These are phyloP conservation scores for Spathaspora hagerdaliae DNA, from an alignment of 805 yeast species.

Conservation along the genomic window DNA sequence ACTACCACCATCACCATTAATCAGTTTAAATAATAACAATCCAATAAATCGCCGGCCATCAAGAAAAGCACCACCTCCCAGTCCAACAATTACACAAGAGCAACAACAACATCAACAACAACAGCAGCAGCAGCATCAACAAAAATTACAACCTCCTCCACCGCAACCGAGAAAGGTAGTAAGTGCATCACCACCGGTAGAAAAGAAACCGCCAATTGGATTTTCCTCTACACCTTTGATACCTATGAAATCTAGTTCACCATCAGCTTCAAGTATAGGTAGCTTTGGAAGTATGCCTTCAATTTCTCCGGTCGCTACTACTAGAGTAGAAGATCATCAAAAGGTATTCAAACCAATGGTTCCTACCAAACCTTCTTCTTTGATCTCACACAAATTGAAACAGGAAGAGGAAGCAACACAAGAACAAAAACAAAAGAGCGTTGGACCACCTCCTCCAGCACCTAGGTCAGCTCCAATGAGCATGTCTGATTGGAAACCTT, in stretches of 20 bases:
- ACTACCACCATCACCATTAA: conserved; percentile 19
- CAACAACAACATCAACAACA: conserved; percentile 1
- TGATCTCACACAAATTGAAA: conserved; percentile 13
- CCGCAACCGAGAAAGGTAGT: not conserved
- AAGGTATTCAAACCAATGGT: conserved; percentile 25
- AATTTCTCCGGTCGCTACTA: not conserved
- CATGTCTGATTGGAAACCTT: conserved; percentile 50
- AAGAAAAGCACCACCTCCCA: conserved; percentile 7
- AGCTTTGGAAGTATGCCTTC: conserved; percentile 1
- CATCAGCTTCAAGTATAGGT: conserved; percentile 1
- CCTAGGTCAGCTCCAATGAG: conserved; percentile 9
- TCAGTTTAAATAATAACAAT: conserved; percentile 8
- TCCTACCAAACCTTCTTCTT: conserved; percentile 32
- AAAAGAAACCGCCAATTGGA: conserved; percentile 24
- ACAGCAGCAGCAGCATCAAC: not conserved
- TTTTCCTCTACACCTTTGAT: conserved; percentile 36
- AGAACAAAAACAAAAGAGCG: not conserved
- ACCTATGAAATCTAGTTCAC: conserved; percentile 22
- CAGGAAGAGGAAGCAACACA: not conserved
- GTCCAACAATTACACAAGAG: not conserved
- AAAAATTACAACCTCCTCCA: not conserved
- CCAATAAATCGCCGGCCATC: conserved; percentile 3
- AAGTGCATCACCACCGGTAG: conserved; percentile 9
- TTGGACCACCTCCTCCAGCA: conserved; percentile 10
- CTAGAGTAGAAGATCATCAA: not conserved